phyloP scores from a whole-genome alignment of 345 rosid genomes.

The Citrus cavaleriei region DNA sequence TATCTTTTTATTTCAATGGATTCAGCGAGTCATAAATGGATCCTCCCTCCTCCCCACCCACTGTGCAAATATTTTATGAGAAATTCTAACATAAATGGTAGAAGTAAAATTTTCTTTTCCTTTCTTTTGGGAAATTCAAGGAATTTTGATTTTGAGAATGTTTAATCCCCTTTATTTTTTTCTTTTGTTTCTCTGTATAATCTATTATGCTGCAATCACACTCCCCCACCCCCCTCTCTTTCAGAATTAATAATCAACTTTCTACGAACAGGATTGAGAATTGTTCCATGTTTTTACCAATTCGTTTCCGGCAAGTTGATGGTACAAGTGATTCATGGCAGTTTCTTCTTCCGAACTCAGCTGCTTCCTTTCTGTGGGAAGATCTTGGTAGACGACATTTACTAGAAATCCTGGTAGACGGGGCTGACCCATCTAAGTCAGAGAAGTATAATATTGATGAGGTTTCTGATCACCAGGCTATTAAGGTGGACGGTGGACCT shows the following conservation, averaged over 20 bases:
- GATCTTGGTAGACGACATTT: conserved; percentile 75
- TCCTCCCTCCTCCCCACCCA: not conserved
- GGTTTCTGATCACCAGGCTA: conserved; percentile 67
- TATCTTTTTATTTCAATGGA: not conserved
- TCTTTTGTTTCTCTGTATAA: conserved; percentile 1
- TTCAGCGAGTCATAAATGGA: not conserved
- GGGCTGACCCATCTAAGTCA: conserved; percentile 58
- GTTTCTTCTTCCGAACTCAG: conserved; percentile 80
- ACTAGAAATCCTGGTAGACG: conserved; percentile 73
- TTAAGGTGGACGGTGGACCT: conserved; percentile 45
- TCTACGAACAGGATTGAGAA: conserved; percentile 76
- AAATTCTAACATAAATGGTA: not conserved
- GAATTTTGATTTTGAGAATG: not conserved
- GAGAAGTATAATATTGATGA: conserved; percentile 78
- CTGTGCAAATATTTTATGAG: not conserved
- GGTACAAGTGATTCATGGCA: conserved; percentile 79
- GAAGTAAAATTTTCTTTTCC: not conserved
- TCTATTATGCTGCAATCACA: not conserved
- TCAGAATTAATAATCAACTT: conserved; percentile 16
- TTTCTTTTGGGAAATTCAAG: not conserved
- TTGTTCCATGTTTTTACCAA: conserved; percentile 79
- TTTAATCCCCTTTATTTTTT: not conserved
- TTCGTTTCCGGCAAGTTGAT: conserved; percentile 80
- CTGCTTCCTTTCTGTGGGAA: conserved; percentile 96
- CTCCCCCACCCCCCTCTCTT: not conserved